phyloP scores from a whole-genome alignment of 1,284 basidiomycete genomes.

The Chalciporus sp. region DNA sequence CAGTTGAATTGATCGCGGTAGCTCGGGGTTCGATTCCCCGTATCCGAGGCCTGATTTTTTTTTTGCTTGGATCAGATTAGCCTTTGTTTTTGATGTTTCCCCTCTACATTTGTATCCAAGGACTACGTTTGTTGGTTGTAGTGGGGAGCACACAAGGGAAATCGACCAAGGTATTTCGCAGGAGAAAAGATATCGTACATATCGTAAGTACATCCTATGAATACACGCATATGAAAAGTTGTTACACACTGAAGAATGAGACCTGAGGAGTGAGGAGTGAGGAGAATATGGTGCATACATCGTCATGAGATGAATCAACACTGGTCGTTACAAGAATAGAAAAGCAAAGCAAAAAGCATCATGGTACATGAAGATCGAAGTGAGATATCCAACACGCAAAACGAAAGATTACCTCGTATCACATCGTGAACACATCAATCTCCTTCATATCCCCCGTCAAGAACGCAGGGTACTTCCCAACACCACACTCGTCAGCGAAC shows the following conservation, averaged over 20 bases:
- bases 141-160: no score
- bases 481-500: not conserved
- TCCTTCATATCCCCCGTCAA: conserved; percentile 33
- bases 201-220: no score
- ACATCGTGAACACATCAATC: conserved; percentile 35
- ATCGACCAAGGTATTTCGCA: no score
- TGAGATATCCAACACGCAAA: no score
- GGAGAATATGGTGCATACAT: not conserved
- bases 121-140: no score
- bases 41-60: conserved; percentile 43
- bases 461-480: conserved; percentile 23
- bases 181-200: no score
- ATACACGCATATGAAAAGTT: no score
- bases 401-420: conserved; percentile 1
- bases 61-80: not conserved
- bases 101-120: no score
- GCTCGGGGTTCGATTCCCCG: conserved; percentile 65
- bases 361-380: no score
- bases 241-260: no score
- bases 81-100: no score
- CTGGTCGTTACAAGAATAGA: not conserved
- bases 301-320: not conserved
- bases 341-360: not conserved
- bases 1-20: conserved; percentile 37
- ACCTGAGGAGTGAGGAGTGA: no score